phyloP scores from a whole-genome alignment of 1,139 yeast species.

The Saccharomyces pastorianus region DNA sequence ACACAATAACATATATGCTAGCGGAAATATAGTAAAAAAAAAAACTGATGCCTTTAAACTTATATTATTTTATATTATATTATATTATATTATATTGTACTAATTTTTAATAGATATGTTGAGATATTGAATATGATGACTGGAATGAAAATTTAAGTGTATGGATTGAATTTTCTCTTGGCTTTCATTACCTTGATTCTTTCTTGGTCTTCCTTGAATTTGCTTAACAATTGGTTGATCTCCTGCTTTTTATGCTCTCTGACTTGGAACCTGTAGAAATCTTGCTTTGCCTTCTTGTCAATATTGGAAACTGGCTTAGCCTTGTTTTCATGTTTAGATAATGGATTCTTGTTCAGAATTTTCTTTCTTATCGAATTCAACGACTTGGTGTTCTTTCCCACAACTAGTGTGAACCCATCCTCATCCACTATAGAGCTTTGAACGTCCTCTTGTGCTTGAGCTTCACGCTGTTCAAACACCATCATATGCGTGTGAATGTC shows the following conservation, averaged over 20 bases:
- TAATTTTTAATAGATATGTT: not conserved
- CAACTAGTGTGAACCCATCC: slow-evolving; percentile 89
- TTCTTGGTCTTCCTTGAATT: slow-evolving; percentile 87
- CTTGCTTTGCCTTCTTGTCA: slow-evolving; percentile 76
- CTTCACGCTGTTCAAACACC: slow-evolving; percentile 67
- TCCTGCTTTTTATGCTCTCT: slow-evolving; percentile 89
- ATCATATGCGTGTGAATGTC: slow-evolving; percentile 37
- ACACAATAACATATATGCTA: not conserved
- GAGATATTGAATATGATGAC: not conserved
- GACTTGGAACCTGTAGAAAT: slow-evolving; percentile 92
- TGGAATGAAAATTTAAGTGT: slow-evolving; percentile 32
- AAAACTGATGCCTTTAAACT: not conserved
- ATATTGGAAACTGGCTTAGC: slow-evolving; percentile 36
- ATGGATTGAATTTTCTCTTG: slow-evolving; percentile 78
- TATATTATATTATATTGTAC: not conserved
- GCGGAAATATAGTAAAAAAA: not conserved
- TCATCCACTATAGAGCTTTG: slow-evolving; percentile 67
- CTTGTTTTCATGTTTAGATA: slow-evolving; percentile 28
- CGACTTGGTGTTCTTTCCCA: slow-evolving; percentile 77
- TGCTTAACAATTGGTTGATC: slow-evolving; percentile 74
- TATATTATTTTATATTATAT: not conserved
- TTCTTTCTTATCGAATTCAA: slow-evolving; percentile 32
- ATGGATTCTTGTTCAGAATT: slow-evolving; percentile 28
- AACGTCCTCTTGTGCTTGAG: slow-evolving; percentile 51
- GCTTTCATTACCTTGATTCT: slow-evolving; percentile 71